Evolutionary conservation across 179 eudicot species (phyloP), one percentile per base, ranked within the genome.

Genomic region (Silene noctiflora): DNA sequence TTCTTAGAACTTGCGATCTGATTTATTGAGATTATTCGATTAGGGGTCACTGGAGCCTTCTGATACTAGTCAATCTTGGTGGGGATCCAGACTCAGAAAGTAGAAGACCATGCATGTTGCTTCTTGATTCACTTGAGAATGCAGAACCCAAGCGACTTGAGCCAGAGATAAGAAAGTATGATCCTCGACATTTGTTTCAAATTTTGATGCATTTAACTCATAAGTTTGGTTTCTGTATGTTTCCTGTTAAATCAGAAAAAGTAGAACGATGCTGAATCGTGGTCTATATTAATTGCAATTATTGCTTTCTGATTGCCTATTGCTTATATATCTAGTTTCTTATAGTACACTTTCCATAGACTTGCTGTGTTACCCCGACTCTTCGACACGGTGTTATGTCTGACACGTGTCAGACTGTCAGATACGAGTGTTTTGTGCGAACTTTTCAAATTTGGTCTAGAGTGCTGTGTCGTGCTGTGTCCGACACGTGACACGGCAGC

Each of bases 11-110:
- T 20, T 61, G 27, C 29, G 22, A 27, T 64, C 39, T 51, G 58
- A 51, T 51, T 58, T 80, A 19, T 67, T 39, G 44, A 39, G 59
- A 51, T 22, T 13, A 12, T 67, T 72, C 17, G 22, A 8, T 29
- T 69, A 90, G 95, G 97, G 46, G 80, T 65, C 97, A 92, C 55
- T 90, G 97, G 95, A 85, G 87, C 81, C 93, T 90, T 59, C 73
- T 64, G 68, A 25, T 64, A 64, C 68, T 25, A 1, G 68, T 22
- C 39, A n/a, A 92, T 85, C 75, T 90, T 61, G 93, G 84, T 77
- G 88, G 84, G 74, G 73, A 83, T 75, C 22, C 74, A 48, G 66
- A 76, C 29, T 81, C 93, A 33, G 72, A 81, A 71, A 61, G 76
- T 70, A 81, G 76, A 71, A 80, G 81, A 67, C 95, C 91, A 8